Conservation (phyloP, 208 protist species). For the Acanthamoeba healyi region DNA sequence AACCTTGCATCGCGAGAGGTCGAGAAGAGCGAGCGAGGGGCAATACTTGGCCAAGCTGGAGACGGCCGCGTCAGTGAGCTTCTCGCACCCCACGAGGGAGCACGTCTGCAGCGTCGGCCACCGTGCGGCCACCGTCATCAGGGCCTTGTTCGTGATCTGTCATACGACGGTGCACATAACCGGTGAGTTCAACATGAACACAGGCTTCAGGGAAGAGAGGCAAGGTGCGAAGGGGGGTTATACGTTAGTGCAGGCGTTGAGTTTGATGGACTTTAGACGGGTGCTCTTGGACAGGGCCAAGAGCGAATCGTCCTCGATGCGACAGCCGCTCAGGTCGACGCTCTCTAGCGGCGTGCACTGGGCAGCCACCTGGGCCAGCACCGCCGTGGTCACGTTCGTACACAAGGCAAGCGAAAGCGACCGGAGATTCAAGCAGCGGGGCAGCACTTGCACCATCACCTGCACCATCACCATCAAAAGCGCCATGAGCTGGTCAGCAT, state of each 20-base stretch:
- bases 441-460: not conserved
- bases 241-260: conserved; percentile 5
- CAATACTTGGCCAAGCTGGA: not conserved
- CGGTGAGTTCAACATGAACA: no score
- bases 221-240: not conserved
- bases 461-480: no score
- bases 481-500: no score
- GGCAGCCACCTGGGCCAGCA: not conserved
- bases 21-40: not conserved
- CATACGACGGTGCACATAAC: no score
- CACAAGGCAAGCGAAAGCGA: not conserved
- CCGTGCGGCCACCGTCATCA: not conserved
- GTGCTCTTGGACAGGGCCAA: not conserved
- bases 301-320: not conserved
- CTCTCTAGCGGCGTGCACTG: not conserved
- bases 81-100: not conserved
- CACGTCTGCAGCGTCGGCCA: not conserved
- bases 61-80: not conserved
- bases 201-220: not conserved
- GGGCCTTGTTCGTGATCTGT: not conserved
- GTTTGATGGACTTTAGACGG: not conserved
- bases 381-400: not conserved
- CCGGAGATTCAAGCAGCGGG: not conserved
- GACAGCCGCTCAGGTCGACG: not conserved
- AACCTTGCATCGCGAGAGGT: conserved; percentile 11